Percentiles rank a stretch among this genome's conserved stretches.
phyloP scores from a whole-genome alignment of 2,329 filamentous ascomycete genomes.

The Paraconiothyrium brasiliense region DNA sequence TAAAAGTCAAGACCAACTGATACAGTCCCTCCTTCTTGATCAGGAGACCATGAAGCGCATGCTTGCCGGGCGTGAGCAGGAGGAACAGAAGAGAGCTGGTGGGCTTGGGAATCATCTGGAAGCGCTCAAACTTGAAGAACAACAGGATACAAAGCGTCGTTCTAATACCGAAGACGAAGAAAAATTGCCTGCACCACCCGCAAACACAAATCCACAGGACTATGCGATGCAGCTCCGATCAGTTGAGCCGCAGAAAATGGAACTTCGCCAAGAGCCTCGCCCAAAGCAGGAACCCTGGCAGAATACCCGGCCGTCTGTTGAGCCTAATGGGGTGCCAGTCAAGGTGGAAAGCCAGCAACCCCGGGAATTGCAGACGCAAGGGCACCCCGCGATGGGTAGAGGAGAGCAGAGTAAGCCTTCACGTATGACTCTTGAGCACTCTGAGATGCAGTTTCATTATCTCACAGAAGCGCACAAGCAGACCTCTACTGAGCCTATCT shows the following conservation, averaged over 20 bases:
- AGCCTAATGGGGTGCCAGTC: too few species aligned
- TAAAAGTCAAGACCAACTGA: neutral
- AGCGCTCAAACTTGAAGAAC: neutral
- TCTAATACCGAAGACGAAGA: neutral
- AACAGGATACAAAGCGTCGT: neutral
- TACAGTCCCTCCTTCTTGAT: neutral
- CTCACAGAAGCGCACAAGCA: too few species aligned
- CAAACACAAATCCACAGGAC: neutral
- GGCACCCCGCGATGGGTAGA: neutral
- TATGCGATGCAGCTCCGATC: neutral
- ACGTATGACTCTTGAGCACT: neutral
- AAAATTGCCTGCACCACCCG: neutral
- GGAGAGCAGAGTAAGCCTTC: neutral
- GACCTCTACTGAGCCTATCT: neutral
- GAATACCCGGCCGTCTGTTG: too few species aligned
- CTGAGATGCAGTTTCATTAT: neutral
- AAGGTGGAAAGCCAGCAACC: too few species aligned
- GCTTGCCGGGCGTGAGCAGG: neutral
- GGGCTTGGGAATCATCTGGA: neutral
- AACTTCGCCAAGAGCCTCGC: neutral
- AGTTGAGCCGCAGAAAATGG: neutral
- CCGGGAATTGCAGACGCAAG: neutral
- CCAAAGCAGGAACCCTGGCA: neutral
- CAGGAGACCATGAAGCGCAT: neutral
- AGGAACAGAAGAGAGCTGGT: neutral